Conservation (phyloP, 208 protist genomes). For the Histomonas meleagridis region DNA sequence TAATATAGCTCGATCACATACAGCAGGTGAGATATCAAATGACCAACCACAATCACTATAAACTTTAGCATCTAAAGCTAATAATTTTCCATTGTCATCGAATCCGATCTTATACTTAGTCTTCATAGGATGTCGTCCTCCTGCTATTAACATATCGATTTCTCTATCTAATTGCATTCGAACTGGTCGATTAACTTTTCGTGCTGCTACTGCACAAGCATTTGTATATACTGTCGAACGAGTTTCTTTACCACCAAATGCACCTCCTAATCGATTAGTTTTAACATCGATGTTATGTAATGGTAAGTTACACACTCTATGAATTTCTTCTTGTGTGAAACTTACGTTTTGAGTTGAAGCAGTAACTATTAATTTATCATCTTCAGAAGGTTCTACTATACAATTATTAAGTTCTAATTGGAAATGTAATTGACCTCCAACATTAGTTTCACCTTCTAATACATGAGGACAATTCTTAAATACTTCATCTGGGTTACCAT, state of each 20-base stretch:
- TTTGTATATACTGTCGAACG: conserved; percentile 48
- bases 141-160: conserved; percentile 60
- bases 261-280: conserved; percentile 65
- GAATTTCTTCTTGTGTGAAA: conserved; percentile 60
- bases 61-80: conserved; percentile 49
- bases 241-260: conserved; percentile 75
- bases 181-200: conserved; percentile 52
- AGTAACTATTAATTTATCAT: conserved; percentile 55
- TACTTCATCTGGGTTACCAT: conserved; percentile 54
- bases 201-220: conserved; percentile 59
- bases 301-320: conserved; percentile 40
- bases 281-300: conserved; percentile 42
- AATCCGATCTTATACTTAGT: conserved; percentile 58
- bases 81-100: conserved; percentile 49
- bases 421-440: conserved; percentile 73
- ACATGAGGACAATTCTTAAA: conserved; percentile 51
- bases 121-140: conserved; percentile 59
- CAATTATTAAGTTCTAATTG: conserved; percentile 64
- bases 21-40: conserved; percentile 54
- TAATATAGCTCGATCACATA: conserved; percentile 59
- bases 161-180: conserved; percentile 56
- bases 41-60: conserved; percentile 60
- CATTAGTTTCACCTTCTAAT: conserved; percentile 51
- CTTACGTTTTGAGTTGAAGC: conserved; percentile 62
- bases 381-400: conserved; percentile 58